Base-by-base conservation (phyloP, 129 eudicot species). In the Lactuca sativa region DNA sequence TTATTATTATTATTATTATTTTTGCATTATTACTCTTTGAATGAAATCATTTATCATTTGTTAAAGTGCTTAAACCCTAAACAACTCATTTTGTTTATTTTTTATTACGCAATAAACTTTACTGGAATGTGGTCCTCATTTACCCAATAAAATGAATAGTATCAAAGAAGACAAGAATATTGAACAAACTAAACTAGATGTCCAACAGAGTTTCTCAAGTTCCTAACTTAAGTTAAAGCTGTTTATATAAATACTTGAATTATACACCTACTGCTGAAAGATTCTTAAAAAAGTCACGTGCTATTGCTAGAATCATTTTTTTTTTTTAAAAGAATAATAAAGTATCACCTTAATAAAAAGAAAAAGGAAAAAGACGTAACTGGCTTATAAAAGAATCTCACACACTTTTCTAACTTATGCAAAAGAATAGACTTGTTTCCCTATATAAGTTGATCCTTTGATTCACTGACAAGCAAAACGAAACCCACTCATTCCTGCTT, bases 391-490 rank as follows among this genome's bases (percentile, higher is more conserved):
- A 62, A 73, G 71, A 73, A 73, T 40, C 57, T 40, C 54, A 62
- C 58, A 34, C 15, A 36, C 56, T 64, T 57, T 71, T 3, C 41
- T 63, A 64, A 54, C 51, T 64, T 54, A 49, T 74, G 65, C 58
- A 41, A 40, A 16, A 55, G 71, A 63, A 73, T 55, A 38, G 58
- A 55, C 58, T 73, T 64, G 37, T 9, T 52, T 13, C 59, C 13
- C 6, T 64, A 53, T 73, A 64, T 64, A 73, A 62, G 56, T 64
- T 62, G 61, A 60, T 72, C 77, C 76, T 71, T 71, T 48, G 60
- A 71, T 61, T n/a, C 41, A 32, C 47, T 25, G 41, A 33, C 64
- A 62, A 37, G 44, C 62, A 43, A 10, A 54, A 36, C n/a, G 12
- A 47, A 47, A 47, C 15, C 52, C n/a, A 47, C 2, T n/a, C 9